Evolutionary conservation across 2,329 filamentous ascomycete genomes (phyloP).

Genomic region (Botrytis fragariae): DNA sequence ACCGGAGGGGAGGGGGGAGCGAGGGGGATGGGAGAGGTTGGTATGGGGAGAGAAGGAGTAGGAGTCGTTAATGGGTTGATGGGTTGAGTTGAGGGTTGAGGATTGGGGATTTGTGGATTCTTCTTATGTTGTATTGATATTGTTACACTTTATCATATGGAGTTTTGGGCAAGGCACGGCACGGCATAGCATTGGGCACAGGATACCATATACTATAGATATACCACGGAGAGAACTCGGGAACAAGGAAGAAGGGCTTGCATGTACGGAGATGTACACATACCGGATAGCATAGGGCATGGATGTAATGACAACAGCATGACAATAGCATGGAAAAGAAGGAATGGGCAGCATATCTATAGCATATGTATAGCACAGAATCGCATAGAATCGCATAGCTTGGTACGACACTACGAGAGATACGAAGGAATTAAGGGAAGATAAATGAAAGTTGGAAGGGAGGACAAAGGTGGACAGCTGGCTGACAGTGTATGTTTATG

Average conservation of each 20-base stretch:
- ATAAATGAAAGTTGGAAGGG: too few relatives aligned
- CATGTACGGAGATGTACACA: neutral
- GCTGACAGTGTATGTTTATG: neutral
- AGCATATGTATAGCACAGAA: neutral
- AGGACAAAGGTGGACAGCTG: too few relatives aligned
- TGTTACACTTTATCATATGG: neutral
- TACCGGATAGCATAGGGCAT: neutral
- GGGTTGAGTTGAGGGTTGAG: too few relatives aligned
- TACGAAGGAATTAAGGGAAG: neutral
- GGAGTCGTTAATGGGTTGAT: neutral
- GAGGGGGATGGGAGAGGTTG: slow-evolving; percentile 1
- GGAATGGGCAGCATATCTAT: neutral
- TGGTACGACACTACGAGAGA: too few relatives aligned
- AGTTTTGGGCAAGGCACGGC: neutral
- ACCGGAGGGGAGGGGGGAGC: neutral
- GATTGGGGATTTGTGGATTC: neutral
- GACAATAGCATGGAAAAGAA: neutral
- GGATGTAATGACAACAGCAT: neutral
- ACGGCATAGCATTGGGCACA: neutral
- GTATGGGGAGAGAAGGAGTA: slow-evolving; percentile 4
- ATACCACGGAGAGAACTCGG: neutral
- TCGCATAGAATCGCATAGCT: too few relatives aligned
- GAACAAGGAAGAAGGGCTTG: neutral
- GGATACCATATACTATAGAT: neutral
- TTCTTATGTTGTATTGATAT: neutral